phyloP scores from a whole-genome alignment of 257 asterid species.

The Leptodermis oblonga region DNA sequence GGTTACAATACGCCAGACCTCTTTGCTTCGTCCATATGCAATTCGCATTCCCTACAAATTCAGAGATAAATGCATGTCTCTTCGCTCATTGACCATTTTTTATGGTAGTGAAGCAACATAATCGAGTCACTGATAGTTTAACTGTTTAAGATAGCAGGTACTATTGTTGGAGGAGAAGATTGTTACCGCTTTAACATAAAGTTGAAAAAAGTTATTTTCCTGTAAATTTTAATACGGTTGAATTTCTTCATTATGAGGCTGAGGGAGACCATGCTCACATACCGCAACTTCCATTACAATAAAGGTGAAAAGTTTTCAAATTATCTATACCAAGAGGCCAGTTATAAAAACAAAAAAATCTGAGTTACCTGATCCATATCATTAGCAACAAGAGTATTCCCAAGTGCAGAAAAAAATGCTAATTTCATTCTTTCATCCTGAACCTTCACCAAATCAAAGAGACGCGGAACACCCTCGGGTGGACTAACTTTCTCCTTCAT shows the following conservation, averaged over 20 bases:
- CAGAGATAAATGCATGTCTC: background rate
- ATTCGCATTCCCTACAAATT: conserved; percentile 71
- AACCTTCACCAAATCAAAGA: conserved; percentile 85
- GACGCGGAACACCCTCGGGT: conserved; percentile 81
- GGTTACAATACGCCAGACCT: conserved; percentile 83
- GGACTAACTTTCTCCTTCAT: conserved; percentile 61
- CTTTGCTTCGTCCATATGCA: conserved; percentile 73
- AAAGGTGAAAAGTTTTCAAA: background rate
- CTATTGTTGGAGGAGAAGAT: too few species aligned
- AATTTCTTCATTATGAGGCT: background rate
- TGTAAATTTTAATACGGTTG: background rate
- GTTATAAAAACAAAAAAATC: background rate
- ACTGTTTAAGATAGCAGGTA: background rate
- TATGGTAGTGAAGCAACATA: too few species aligned
- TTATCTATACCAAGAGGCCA: background rate
- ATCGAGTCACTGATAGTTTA: too few species aligned
- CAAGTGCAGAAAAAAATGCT: conserved; percentile 79
- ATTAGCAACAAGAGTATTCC: conserved; percentile 72
- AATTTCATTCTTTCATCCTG: conserved; percentile 87
- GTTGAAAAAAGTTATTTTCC: background rate
- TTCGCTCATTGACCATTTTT: too few species aligned
- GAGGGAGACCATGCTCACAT: background rate
- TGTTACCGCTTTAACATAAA: background rate
- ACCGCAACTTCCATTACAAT: background rate
- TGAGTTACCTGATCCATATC: conserved; percentile 77